Evolutionary conservation across 2,329 filamentous ascomycete genomes (phyloP), one percentile per base, ranked within the genome.

Genomic region (Trichoderma sp.): DNA sequence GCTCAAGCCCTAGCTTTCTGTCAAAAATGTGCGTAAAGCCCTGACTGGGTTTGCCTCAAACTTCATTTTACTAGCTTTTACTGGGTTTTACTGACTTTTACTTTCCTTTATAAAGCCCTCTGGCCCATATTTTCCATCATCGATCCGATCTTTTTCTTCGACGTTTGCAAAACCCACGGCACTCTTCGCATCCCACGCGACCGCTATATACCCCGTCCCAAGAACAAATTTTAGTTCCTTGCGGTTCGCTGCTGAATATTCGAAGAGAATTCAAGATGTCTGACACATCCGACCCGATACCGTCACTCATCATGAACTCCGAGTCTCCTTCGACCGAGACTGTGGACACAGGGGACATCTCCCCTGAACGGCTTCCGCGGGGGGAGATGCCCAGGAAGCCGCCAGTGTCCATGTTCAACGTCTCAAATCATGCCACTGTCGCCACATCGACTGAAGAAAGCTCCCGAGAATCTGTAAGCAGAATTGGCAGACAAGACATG

Each of bases 381-480:
- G 61, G 62, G 6, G 72, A 74, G 5, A 47, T 72, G 5, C 71
- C 64, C 47, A 63, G 34, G 4, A 68, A 66, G 24, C 73, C 74
- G 8, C 75, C 76, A 3, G 67, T 72, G 57, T 9, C 75, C 56
- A 24, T 74, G 62, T 34, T 73, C 72, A 32, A 71, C 15, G n/a
- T n/a, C 43, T 51, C n/a, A 9, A 21, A 24, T 12, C 47, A 12
- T 6, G 47, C 4, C 47, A 24, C 21, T 24, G 11, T 12, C n/a
- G 47, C 21, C 11, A 63, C 18, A 65, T 75, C 2, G 62, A 75
- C 6, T 3, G 63, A 75, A 6, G 73, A 67, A 11, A 60, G 32
- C 2, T 80, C 79, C 1, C 73, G 80, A 5, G 77, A 80, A 6
- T 80, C 79, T 14, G 80, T 81, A 73, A 62, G 77, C 34, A 61